These are phyloP conservation scores for Cochlearia excelsa DNA, from an alignment of 345 rosid species.

Conservation along the genomic window DNA sequence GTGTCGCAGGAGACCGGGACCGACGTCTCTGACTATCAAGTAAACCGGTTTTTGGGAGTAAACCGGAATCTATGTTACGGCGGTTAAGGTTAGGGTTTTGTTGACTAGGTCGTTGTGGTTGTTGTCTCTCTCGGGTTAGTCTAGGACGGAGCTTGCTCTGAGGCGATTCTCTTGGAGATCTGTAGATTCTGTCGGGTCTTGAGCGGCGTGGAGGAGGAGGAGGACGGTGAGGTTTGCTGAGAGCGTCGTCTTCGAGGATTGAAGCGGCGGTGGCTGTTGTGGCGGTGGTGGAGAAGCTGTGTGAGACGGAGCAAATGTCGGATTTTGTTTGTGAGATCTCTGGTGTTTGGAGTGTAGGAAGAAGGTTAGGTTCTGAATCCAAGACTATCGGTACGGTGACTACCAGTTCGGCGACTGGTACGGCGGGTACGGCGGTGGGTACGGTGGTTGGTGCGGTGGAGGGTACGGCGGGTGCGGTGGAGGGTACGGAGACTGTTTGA, in stretches of 20 bases:
- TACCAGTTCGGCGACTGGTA: constrained; percentile 9
- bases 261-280: constrained; percentile 48
- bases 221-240: constrained; percentile 40
- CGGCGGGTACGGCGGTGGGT: constrained; percentile 19
- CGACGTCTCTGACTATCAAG: constrained; percentile 39
- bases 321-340: constrained; percentile 46
- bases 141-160: constrained; percentile 29
- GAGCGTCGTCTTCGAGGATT: constrained; percentile 56
- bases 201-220: constrained; percentile 40
- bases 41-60: background rate
- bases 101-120: background rate
- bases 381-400: constrained; percentile 12
- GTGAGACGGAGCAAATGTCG: constrained; percentile 38
- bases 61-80: background rate
- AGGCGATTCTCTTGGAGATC: constrained; percentile 34
- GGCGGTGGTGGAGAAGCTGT: constrained; percentile 49
- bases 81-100: constrained; percentile 4
- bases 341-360: constrained; percentile 33
- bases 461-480: constrained; percentile 19
- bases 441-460: constrained; percentile 9
- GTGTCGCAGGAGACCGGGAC: constrained; percentile 39
- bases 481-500: constrained; percentile 46
- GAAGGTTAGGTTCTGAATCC: constrained; percentile 20
- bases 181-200: constrained; percentile 36
- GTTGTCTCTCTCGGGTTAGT: background rate